Base-by-base conservation (phyloP, 164 flowering plant genomes). In the Piper betle region DNA sequence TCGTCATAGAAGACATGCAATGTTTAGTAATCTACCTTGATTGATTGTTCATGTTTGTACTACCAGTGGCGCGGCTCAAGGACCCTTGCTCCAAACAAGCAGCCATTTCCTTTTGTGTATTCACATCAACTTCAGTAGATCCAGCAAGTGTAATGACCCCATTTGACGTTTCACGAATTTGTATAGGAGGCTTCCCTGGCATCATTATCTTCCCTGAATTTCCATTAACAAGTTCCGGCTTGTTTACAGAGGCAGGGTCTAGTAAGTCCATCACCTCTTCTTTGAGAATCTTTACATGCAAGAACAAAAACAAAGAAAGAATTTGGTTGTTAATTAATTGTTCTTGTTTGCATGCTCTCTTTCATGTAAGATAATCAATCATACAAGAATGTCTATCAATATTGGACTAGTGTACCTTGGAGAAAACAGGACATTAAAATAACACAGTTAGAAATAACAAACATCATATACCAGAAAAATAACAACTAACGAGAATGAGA, bases 1-100 rank as follows among this genome's bases (percentile, higher is more conserved):
- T 54, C 3, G 0, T 25, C 17, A 64, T 37, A 15, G 39, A 55
- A 72, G 6, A 37, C n/a, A 53, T 40, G 40, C 61, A 16, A 5
- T 33, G 41, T 20, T 46, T 20, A 18, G 37, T 37, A 41, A 43
- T 37, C 62, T 37, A 91, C 99, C 99, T 94, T 55, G 99, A 94
- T 66, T 94, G 97, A 67, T 87, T 88, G 78, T 94, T 94, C 99
- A 94, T 94, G 76, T 94, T 94, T 62, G 97, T 94, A 76, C 99
- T 94, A 55, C 97, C 96, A 16, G 99, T 94, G 56, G 99, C 99
- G 68, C 97, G 74, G 78, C 84, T 82, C 68, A 88, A 62, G 46
- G 99, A 94, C 61, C 99, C 99, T 79, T 88, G 97, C 66, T 90
- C 97, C 33, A 94, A 76, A 68, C 88, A 91, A 64, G 90, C 81